These are phyloP conservation scores for Monascus ruber DNA, from an alignment of 2,329 filamentous ascomycete species.

Conservation along the genomic window DNA sequence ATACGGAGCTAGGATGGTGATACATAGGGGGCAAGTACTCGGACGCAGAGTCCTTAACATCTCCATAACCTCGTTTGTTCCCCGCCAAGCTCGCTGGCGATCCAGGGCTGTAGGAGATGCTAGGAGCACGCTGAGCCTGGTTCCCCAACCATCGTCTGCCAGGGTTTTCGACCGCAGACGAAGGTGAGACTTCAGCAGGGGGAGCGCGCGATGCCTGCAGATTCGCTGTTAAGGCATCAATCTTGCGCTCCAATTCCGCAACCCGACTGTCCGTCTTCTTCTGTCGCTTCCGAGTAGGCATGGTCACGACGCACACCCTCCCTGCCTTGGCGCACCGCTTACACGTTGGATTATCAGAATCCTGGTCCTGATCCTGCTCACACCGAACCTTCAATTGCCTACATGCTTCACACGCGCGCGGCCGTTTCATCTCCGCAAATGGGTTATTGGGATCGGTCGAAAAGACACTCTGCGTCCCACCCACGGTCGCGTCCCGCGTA, in stretches of 20 bases:
- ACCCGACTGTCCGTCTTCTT: slow-evolving; percentile 88
- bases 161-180: slow-evolving; percentile 30
- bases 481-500: slow-evolving; percentile 2
- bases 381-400: slow-evolving; percentile 73
- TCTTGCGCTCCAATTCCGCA: slow-evolving; percentile 83
- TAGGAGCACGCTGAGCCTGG: neutral
- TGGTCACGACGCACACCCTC: slow-evolving; percentile 66
- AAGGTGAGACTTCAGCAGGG: slow-evolving; percentile 13
- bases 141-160: slow-evolving; percentile 20
- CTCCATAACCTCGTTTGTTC: slow-evolving; percentile 20
- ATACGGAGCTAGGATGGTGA: slow-evolving; percentile 11
- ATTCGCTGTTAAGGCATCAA: slow-evolving; percentile 74
- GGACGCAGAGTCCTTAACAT: slow-evolving; percentile 12
- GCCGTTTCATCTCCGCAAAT: slow-evolving; percentile 48
- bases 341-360: slow-evolving; percentile 48
- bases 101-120: neutral
- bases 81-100: slow-evolving; percentile 8
- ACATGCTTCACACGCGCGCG: slow-evolving; percentile 64
- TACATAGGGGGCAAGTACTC: slow-evolving; percentile 11
- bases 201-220: slow-evolving; percentile 46
- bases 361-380: slow-evolving; percentile 56
- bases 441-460: slow-evolving; percentile 12
- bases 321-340: slow-evolving; percentile 70
- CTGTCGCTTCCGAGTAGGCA: slow-evolving; percentile 65
- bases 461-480: slow-evolving; percentile 2